phyloP scores from a whole-genome alignment of 495 filamentous ascomycete genomes.

The Halenospora varia region DNA sequence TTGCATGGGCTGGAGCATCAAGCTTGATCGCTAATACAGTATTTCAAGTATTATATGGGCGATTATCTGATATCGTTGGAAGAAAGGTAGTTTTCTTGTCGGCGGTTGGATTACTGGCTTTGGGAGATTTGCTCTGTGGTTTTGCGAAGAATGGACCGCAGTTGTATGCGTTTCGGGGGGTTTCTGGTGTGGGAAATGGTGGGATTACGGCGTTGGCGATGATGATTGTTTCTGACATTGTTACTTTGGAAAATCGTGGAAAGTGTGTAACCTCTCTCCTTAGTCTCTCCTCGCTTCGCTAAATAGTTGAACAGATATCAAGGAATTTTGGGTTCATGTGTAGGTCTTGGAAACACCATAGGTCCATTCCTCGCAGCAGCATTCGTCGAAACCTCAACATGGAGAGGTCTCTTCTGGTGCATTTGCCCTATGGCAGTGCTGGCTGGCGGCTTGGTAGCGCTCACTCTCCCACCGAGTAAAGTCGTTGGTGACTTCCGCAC shows the following conservation, averaged over 20 bases:
- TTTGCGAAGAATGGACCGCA: constrained; percentile 67
- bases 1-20: constrained; percentile 73
- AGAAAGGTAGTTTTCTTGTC: constrained; percentile 72
- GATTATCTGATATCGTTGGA: constrained; percentile 77
- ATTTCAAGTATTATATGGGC: constrained; percentile 78
- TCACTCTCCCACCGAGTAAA: constrained; percentile 36
- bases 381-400: constrained; percentile 30
- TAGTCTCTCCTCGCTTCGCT: neutral
- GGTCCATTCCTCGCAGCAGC: constrained; percentile 37
- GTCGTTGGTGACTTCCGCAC: constrained; percentile 27
- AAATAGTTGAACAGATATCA: constrained; percentile 29
- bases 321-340: constrained; percentile 35
- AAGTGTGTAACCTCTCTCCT: constrained; percentile 39
- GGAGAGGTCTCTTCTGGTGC: constrained; percentile 25
- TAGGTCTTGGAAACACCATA: constrained; percentile 37
- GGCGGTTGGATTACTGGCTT: constrained; percentile 68
- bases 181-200: constrained; percentile 69
- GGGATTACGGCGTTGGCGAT: constrained; percentile 80
- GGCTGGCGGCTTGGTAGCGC: constrained; percentile 25
- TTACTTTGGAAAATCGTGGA: constrained; percentile 71
- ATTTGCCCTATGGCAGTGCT: constrained; percentile 23
- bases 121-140: constrained; percentile 70
- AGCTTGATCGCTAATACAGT: constrained; percentile 72
- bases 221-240: constrained; percentile 75
- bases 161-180: constrained; percentile 61